Percentiles rank a stretch among this genome's conserved stretches.
phyloP scores from a whole-genome alignment of 441 rosid genomes.

The Arabidopsis hybrid region DNA sequence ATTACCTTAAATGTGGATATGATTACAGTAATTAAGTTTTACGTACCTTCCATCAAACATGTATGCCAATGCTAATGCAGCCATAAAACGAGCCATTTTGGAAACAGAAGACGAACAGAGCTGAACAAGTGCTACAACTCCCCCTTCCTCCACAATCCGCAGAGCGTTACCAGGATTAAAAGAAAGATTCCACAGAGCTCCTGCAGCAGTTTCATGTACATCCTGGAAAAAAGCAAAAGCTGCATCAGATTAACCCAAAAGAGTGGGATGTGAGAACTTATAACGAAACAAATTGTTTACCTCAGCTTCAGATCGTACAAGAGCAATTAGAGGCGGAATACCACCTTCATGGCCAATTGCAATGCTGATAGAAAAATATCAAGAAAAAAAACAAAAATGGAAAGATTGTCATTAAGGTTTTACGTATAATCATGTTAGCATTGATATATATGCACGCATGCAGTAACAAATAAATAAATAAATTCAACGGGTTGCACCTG shows the following conservation, averaged over 20 bases:
- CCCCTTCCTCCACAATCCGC: conserved; percentile 88
- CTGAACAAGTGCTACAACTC: conserved; percentile 78
- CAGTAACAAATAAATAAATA: background rate
- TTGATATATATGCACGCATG: background rate
- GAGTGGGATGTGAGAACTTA: conserved; percentile 14
- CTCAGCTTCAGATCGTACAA: conserved; percentile 84
- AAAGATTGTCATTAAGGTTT: conserved; percentile 3
- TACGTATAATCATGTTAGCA: background rate
- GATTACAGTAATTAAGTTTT: conserved; percentile 14
- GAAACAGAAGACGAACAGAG: conserved; percentile 80
- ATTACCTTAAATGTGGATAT: background rate
- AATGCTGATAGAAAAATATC: conserved; percentile 56
- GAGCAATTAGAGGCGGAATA: conserved; percentile 85
- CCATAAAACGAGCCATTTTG: conserved; percentile 96
- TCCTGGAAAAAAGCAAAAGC: conserved; percentile 57
- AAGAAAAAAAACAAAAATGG: background rate
- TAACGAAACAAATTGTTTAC: conserved; percentile 55
- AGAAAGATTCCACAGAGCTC: conserved; percentile 99
- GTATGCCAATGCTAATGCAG: conserved; percentile 94
- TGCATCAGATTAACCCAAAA: conserved; percentile 9
- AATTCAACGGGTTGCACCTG: conserved; percentile 55
- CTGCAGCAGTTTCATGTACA: conserved; percentile 98
- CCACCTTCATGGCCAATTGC: conserved; percentile 99
- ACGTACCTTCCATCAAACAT: conserved; percentile 95
- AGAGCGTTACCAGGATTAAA: conserved; percentile 84